A percentile compares a stretch with the other conserved stretches of the same genome.
These are phyloP conservation scores for Castanea crenata DNA, from an alignment of 306 rosid species.

Conservation along the genomic window DNA sequence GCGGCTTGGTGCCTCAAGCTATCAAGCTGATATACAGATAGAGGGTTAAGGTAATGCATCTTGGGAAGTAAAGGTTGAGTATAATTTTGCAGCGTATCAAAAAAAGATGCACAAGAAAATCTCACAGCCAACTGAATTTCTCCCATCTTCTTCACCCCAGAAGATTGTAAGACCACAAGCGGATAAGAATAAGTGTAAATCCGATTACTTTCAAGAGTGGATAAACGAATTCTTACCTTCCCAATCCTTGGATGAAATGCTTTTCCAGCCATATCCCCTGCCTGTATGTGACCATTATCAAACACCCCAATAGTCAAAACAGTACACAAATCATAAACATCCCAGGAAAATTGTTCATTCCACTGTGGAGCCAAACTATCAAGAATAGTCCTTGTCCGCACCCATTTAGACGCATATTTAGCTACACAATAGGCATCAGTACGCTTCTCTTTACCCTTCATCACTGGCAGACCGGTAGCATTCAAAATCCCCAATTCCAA, in stretches of 20 bases:
- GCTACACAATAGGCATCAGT: slow-evolving; percentile 53
- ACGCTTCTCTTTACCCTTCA: slow-evolving; percentile 38
- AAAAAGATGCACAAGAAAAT: slow-evolving; percentile 41
- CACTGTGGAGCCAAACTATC: slow-evolving; percentile 41
- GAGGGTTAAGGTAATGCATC: slow-evolving; percentile 40
- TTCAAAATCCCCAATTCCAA: slow-evolving; percentile 47
- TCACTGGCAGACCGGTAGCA: slow-evolving; percentile 35
- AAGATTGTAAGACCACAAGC: slow-evolving; percentile 31
- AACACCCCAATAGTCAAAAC: slow-evolving; percentile 45
- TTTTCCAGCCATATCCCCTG: slow-evolving; percentile 14
- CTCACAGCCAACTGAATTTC: slow-evolving; percentile 57
- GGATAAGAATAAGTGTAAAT: slow-evolving; percentile 53
- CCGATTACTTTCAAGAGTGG: slow-evolving; percentile 39
- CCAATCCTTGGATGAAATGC: slow-evolving; percentile 33
- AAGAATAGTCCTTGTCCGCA: slow-evolving; percentile 44
- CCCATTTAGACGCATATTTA: slow-evolving; percentile 54
- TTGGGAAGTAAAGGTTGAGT: slow-evolving; percentile 38
- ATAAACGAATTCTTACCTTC: slow-evolving; percentile 45
- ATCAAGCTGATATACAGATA: slow-evolving; percentile 37
- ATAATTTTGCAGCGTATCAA: slow-evolving; percentile 37
- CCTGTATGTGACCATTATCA: slow-evolving; percentile 42
- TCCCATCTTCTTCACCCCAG: slow-evolving; percentile 49
- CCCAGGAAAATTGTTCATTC: slow-evolving; percentile 47
- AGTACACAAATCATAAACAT: slow-evolving; percentile 55
- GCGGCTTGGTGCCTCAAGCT: slow-evolving; percentile 39